These are phyloP conservation scores for Malus hybrid DNA, from an alignment of 331 rosid genomes.

Conservation along the genomic window DNA sequence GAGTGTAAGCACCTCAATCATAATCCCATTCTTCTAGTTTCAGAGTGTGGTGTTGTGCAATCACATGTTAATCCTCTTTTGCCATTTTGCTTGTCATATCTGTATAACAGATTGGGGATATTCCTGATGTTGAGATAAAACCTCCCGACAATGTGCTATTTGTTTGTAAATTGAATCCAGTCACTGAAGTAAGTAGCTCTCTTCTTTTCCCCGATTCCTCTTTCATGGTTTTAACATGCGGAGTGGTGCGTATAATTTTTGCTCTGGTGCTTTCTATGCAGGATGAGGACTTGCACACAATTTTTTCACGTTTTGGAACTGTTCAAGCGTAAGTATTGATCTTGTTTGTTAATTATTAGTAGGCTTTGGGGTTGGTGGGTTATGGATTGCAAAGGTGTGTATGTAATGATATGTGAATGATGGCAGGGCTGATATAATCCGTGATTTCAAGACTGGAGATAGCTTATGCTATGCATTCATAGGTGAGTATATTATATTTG, in stretches of 20 bases:
- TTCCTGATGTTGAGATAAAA: constrained; percentile 94
- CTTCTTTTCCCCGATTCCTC: background rate
- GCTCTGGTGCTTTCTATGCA: constrained; percentile 18
- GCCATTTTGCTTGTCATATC: background rate
- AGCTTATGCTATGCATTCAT: constrained; percentile 93
- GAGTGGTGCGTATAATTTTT: background rate
- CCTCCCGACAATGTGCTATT: constrained; percentile 91
- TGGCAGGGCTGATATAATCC: constrained; percentile 89
- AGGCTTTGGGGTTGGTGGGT: background rate
- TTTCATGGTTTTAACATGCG: background rate
- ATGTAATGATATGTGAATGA: constrained; percentile 26
- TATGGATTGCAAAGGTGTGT: constrained; percentile 1
- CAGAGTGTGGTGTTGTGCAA: background rate
- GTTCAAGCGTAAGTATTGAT: constrained; percentile 61
- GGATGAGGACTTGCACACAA: constrained; percentile 95
- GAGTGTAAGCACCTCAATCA: constrained; percentile 56
- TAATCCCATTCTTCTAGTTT: constrained; percentile 7
- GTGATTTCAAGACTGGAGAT: constrained; percentile 87
- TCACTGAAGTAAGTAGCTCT: constrained; percentile 68
- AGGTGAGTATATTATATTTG: constrained; percentile 39
- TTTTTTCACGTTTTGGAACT: constrained; percentile 88
- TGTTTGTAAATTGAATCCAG: constrained; percentile 94
- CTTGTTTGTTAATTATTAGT: constrained; percentile 9
- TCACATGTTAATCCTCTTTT: background rate
- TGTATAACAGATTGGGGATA: constrained; percentile 73